Evolutionary conservation across 805 yeast genomes (phyloP).

Genomic region (Saccharomycopsis babjevae): DNA sequence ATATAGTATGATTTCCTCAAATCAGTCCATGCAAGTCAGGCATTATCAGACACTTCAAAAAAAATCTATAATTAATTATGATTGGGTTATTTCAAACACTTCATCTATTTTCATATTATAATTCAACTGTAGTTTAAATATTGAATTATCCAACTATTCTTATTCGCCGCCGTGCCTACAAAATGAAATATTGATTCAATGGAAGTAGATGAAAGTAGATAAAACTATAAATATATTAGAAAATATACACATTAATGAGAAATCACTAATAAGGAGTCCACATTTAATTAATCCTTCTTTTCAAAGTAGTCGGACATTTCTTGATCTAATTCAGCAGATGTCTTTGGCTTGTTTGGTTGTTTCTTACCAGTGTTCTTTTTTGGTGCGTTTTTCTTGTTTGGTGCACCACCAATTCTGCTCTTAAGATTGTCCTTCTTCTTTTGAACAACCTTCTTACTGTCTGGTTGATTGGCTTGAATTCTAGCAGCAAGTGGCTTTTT

Average conservation of each 20-base stretch:
- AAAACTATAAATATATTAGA: too few relatives aligned
- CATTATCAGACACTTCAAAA: not conserved
- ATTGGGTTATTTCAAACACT: too few relatives aligned
- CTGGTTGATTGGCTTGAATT: constrained; percentile 41
- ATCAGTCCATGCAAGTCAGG: too few relatives aligned
- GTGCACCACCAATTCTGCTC: constrained; percentile 18
- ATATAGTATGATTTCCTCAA: too few relatives aligned
- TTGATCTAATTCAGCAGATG: constrained; percentile 89
- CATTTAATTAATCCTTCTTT: constrained; percentile 26
- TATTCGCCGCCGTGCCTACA: too few relatives aligned
- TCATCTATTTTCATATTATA: too few relatives aligned
- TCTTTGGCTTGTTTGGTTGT: constrained; percentile 39
- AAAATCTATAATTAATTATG: too few relatives aligned
- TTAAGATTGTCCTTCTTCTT: constrained; percentile 25
- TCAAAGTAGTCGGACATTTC: constrained; percentile 96
- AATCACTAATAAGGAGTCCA: not conserved
- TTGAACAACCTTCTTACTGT: constrained; percentile 27
- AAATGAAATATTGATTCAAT: too few relatives aligned
- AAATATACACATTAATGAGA: too few relatives aligned
- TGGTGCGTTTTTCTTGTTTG: not conserved
- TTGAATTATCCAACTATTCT: too few relatives aligned
- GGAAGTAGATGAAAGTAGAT: too few relatives aligned
- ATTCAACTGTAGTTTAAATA: too few relatives aligned
- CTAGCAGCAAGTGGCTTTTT: constrained; percentile 66
- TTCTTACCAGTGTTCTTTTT: constrained; percentile 6